phyloP scores from a whole-genome alignment of 768 basidiomycete species.

The Boletellus ananiceps region DNA sequence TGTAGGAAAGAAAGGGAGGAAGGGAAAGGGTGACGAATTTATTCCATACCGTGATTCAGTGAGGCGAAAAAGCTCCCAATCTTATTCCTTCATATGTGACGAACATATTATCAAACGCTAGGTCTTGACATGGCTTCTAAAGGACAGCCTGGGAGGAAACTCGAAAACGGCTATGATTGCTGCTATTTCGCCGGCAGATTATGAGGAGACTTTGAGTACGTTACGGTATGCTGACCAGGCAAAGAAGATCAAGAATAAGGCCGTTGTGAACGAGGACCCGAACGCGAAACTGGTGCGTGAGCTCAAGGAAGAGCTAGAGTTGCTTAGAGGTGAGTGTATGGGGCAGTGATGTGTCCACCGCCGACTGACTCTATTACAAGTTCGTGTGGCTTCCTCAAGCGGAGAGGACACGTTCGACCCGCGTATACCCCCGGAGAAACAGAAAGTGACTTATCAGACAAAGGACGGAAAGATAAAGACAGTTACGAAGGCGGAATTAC shows the following conservation, averaged over 20 bases:
- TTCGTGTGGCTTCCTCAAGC: conserved; percentile 65
- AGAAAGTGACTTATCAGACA: conserved; percentile 91
- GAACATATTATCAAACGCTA: conserved; percentile 26
- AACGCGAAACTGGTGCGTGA: conserved; percentile 98
- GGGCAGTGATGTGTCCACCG: not conserved
- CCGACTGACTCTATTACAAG: conserved; percentile 33
- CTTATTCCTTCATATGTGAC: conserved; percentile 3
- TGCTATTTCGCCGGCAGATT: conserved; percentile 97
- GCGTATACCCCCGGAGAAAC: conserved; percentile 85
- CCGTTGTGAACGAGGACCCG: conserved; percentile 98
- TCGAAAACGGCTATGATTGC: conserved; percentile 99
- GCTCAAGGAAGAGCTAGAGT: conserved; percentile 95
- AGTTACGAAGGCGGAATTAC: conserved; percentile 94
- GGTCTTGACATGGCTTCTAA: conserved; percentile 97
- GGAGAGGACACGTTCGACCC: conserved; percentile 82
- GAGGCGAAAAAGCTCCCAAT: conserved; percentile 21
- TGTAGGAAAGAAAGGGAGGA: conserved; percentile 80
- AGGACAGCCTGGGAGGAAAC: conserved; percentile 95
- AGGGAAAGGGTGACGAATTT: conserved; percentile 87
- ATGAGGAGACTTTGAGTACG: conserved; percentile 95
- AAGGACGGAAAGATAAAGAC: conserved; percentile 93
- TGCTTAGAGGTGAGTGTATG: conserved; percentile 64
- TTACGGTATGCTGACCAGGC: conserved; percentile 97
- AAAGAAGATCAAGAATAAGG: conserved; percentile 99
- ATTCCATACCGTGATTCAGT: conserved; percentile 98